Base-by-base conservation (phyloP, 1,139 yeast species). In the Candida sp. region DNA sequence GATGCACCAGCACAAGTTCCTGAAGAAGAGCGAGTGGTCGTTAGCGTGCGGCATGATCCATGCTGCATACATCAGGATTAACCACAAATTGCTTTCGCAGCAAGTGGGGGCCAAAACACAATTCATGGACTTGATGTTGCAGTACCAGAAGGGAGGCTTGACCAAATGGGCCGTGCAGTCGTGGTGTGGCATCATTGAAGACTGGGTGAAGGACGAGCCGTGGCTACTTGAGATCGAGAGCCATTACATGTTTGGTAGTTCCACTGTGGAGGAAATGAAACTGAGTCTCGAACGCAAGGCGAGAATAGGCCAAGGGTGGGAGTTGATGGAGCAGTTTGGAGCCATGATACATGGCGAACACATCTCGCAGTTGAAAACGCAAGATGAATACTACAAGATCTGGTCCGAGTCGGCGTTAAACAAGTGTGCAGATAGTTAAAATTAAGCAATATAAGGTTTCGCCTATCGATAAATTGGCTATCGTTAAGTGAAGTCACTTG, bases 11-110 rank as follows among this genome's bases (percentile, higher is more conserved):
- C 77, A 78, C 46, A 81, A 83, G 57, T 78, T 86, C 48, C 59
- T 62, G 17, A 77, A 74, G 55, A 80, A 80, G 46, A 83, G 80
- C 51, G 87, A 86, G 42, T 87, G 92, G 90, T 82, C 85, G 12
- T 65, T 87, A 30, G 82, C 87, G 1, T 85, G 90, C 63, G 93
- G 92, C 0, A 64, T 87, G 55, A 74, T 86, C 1, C 75, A 86
- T 41, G 80, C 86, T 5, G 85, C 86, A 11, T 85, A 83, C 48
- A 69, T 75, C 11, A 70, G 86, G 11, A 75, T 86, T 35, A 84
- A 85, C 61, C 78, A 80, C 53, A 71, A 71, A 26, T 62, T 75
- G 30, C 66, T 86, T 17, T 63, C 69, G 7, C 63, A 68, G 8
- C 78, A 75, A 48, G 71, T 85, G 7, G 84, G 88, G 2, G 74